phyloP scores from a whole-genome alignment of 2,329 filamentous ascomycete genomes.

The Trichoderma harzianum region DNA sequence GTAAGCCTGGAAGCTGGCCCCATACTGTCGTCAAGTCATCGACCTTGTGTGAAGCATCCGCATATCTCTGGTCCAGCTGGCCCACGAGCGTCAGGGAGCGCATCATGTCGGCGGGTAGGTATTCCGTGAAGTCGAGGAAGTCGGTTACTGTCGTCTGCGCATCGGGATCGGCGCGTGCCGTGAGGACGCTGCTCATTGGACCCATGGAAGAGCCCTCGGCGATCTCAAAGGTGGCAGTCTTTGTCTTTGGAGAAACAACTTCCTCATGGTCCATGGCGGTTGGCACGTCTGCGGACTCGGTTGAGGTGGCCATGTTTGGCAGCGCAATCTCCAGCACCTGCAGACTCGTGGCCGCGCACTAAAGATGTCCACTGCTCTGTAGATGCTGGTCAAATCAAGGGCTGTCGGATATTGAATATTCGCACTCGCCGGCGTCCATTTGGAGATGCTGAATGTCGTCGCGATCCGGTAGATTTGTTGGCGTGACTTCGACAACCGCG shows the following conservation, averaged over 20 bases:
- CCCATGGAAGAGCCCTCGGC: slow-evolving; percentile 27
- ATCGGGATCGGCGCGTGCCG: slow-evolving; percentile 60
- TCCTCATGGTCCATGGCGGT: slow-evolving; percentile 25
- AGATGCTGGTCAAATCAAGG: neutral
- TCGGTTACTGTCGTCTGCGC: slow-evolving; percentile 67
- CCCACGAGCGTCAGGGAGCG: slow-evolving; percentile 64
- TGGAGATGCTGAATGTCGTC: neutral
- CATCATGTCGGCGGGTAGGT: slow-evolving; percentile 63
- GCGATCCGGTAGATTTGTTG: neutral
- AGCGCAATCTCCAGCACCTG: neutral
- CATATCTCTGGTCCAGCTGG: slow-evolving; percentile 58
- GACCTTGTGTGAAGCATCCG: slow-evolving; percentile 52
- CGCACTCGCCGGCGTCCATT: slow-evolving; percentile 4
- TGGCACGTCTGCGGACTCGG: neutral
- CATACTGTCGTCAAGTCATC: slow-evolving; percentile 56
- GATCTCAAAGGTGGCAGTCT: slow-evolving; percentile 27
- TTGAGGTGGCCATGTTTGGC: slow-evolving; percentile 28
- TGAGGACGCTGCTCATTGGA: slow-evolving; percentile 42
- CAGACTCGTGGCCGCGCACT: neutral
- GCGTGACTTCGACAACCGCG: slow-evolving; percentile 8
- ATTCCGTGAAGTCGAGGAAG: slow-evolving; percentile 68
- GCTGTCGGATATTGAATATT: neutral
- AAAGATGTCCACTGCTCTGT: neutral
- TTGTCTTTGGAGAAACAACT: slow-evolving; percentile 29
- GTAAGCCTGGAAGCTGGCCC: slow-evolving; percentile 51